Conservation (phyloP, 331 rosid species). For the Phaseolus coccineus region DNA sequence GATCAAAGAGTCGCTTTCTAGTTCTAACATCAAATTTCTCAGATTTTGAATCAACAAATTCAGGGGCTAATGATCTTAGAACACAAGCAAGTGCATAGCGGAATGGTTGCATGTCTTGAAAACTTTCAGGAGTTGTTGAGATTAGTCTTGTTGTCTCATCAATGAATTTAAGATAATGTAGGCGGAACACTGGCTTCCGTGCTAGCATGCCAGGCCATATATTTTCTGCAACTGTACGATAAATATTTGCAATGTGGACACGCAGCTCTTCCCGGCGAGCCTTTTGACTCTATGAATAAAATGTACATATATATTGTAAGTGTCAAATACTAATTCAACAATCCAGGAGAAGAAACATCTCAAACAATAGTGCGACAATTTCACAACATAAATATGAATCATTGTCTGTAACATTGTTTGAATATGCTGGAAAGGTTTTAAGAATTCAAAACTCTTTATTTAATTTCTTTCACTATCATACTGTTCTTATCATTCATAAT, state of each 20-base stretch:
- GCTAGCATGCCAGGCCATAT: slow-evolving; percentile 97
- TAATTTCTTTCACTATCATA: slow-evolving; percentile 29
- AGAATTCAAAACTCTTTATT: background rate
- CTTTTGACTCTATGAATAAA: slow-evolving; percentile 79
- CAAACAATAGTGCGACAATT: slow-evolving; percentile 35
- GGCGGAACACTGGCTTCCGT: slow-evolving; percentile 86
- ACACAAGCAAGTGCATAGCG: slow-evolving; percentile 98
- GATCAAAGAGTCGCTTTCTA: slow-evolving; percentile 92
- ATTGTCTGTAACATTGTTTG: slow-evolving; percentile 20
- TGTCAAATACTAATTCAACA: slow-evolving; percentile 39
- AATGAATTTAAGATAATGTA: slow-evolving; percentile 88
- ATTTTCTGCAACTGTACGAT: slow-evolving; percentile 94
- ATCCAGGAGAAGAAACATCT: slow-evolving; percentile 32
- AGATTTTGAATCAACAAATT: slow-evolving; percentile 94
- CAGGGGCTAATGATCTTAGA: slow-evolving; percentile 94
- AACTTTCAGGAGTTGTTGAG: slow-evolving; percentile 77
- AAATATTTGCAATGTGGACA: slow-evolving; percentile 89
- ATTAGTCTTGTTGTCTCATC: slow-evolving; percentile 84
- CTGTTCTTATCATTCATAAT: slow-evolving; percentile 13
- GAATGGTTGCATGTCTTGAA: slow-evolving; percentile 94
- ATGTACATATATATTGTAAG: slow-evolving; percentile 23
- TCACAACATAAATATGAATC: slow-evolving; percentile 35
- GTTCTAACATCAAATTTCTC: slow-evolving; percentile 93
- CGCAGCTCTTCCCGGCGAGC: slow-evolving; percentile 98
- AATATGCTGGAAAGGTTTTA: slow-evolving; percentile 4